Conservation (phyloP, 352 stramenopile species). For the Globisporangium nagaii region DNA sequence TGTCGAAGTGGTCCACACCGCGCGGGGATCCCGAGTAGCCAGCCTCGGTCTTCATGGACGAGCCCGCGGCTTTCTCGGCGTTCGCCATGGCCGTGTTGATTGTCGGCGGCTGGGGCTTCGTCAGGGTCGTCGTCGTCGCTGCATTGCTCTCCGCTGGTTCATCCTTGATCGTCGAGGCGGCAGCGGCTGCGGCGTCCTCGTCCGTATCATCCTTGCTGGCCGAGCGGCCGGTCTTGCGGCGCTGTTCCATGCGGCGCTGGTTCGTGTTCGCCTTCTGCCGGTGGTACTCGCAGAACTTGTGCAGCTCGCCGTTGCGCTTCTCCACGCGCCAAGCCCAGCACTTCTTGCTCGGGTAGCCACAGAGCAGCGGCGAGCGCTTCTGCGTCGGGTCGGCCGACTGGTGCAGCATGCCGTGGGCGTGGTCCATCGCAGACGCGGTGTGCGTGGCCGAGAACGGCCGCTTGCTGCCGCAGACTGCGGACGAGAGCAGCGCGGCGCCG, state of each 20-base stretch:
- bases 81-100: slow-evolving; percentile 17
- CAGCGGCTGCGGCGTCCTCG: too few species aligned
- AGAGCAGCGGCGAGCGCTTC: slow-evolving; percentile 53
- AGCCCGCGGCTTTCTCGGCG: slow-evolving; percentile 1
- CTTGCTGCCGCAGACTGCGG: slow-evolving; percentile 9
- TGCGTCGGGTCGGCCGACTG: slow-evolving; percentile 16
- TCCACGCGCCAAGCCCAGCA: slow-evolving; percentile 75
- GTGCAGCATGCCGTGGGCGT: background rate
- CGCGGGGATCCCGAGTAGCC: slow-evolving; percentile 17
- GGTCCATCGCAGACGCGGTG: background rate
- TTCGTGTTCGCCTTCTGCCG: slow-evolving; percentile 82
- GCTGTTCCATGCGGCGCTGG: slow-evolving; percentile 80
- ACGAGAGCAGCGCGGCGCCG: slow-evolving; percentile 4
- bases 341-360: slow-evolving; percentile 80
- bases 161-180: too few species aligned
- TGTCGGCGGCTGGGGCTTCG: background rate
- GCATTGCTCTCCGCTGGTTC: background rate
- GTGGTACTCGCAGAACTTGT: slow-evolving; percentile 86
- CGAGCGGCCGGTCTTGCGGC: slow-evolving; percentile 52
- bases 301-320: slow-evolving; percentile 79
- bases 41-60: slow-evolving; percentile 16
- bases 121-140: background rate
- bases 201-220: slow-evolving; percentile 7
- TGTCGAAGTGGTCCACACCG: slow-evolving; percentile 45
- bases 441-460: slow-evolving; percentile 10